Conservation (phyloP, 1,139 yeast genomes). For the Blastobotrys elegans region DNA sequence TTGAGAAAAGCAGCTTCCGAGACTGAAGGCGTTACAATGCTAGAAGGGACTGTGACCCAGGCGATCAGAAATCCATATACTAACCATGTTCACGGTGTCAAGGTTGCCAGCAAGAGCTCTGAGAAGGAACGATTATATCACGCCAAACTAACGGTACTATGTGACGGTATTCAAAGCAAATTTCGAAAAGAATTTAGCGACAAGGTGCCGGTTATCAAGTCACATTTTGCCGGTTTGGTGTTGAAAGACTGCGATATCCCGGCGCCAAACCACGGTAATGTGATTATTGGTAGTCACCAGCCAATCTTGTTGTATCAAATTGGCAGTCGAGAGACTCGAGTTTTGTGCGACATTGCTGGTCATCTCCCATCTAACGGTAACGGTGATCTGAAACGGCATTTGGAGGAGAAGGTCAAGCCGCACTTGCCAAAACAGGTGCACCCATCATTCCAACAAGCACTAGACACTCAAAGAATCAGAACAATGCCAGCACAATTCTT, state of each 20-base stretch:
- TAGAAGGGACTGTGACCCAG: constrained; percentile 77
- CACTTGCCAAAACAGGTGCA: constrained; percentile 57
- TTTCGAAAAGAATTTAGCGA: constrained; percentile 70
- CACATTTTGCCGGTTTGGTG: constrained; percentile 83
- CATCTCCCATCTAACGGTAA: constrained; percentile 64
- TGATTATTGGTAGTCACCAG: constrained; percentile 77
- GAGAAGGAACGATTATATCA: constrained; percentile 35
- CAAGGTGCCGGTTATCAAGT: constrained; percentile 61
- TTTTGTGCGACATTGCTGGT: constrained; percentile 82
- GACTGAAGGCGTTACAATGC: constrained; percentile 59
- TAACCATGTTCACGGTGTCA: constrained; percentile 64
- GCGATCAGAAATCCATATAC: constrained; percentile 49
- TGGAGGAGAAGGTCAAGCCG: constrained; percentile 58
- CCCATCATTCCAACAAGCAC: constrained; percentile 61
- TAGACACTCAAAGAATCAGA: constrained; percentile 54
- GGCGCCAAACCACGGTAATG: constrained; percentile 77
- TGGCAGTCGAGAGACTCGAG: constrained; percentile 75
- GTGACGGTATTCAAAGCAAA: constrained; percentile 94
- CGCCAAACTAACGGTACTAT: constrained; percentile 66
- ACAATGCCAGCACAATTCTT: constrained; percentile 94
- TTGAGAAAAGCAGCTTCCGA: constrained; percentile 63
- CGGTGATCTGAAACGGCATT: constrained; percentile 57
- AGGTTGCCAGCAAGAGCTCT: constrained; percentile 29
- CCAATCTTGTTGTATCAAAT: constrained; percentile 88
- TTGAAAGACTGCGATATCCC: constrained; percentile 71